Evolutionary conservation across 257 asterid genomes (phyloP).

Genomic region (Nicotiana benthamiana): DNA sequence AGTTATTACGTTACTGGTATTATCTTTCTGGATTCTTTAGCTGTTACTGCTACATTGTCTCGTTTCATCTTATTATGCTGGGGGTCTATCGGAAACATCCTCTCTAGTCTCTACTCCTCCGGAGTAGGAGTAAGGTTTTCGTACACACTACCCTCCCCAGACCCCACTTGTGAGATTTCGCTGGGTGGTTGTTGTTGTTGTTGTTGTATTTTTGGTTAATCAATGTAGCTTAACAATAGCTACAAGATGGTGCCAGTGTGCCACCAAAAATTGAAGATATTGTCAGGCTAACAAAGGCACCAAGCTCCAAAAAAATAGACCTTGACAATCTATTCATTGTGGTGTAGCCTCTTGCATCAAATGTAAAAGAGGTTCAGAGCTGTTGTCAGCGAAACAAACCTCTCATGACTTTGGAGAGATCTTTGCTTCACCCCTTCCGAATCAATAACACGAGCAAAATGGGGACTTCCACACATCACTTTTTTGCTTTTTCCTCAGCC

Average conservation of each 20-base stretch:
- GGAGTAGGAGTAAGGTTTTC: no score
- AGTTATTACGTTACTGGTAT: no score
- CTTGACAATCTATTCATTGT: not conserved
- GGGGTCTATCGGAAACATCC: no score
- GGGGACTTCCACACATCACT: not conserved
- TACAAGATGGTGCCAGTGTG: not conserved
- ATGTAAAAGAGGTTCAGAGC: not conserved
- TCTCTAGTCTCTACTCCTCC: no score
- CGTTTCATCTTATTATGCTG: no score
- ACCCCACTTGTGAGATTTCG: no score
- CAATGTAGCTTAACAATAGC: no score
- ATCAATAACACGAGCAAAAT: not conserved
- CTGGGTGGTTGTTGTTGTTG: no score
- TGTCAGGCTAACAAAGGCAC: constrained; percentile 1
- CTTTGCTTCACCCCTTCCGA: not conserved
- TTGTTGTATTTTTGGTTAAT: no score
- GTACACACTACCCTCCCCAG: no score
- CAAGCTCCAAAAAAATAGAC: not conserved
- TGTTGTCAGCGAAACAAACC: not conserved
- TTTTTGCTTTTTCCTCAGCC: not conserved
- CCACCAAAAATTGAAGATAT: not conserved
- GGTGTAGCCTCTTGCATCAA: not conserved
- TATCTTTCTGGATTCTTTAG: no score
- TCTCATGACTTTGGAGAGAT: not conserved
- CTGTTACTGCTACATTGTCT: no score